Conservation (phyloP, 2,329 filamentous ascomycete species). For the Colletotrichum sp. region DNA sequence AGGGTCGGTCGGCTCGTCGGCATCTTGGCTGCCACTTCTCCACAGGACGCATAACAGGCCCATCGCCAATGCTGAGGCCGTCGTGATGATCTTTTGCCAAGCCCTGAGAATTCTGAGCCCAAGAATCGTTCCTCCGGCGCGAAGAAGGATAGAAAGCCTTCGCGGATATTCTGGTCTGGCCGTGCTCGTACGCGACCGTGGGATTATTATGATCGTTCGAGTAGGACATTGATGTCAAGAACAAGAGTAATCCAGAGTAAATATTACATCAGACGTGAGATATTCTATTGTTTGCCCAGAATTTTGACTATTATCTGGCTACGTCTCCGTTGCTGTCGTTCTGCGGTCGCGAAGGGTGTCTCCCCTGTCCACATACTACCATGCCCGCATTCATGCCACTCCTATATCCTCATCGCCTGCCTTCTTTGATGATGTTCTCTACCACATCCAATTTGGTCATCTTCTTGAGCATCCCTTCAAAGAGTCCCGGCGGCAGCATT, state of each 20-base stretch:
- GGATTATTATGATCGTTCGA: accelerated
- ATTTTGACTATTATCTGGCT: background rate
- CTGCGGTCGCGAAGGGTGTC: accelerated
- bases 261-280: background rate
- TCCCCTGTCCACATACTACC: accelerated
- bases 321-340: background rate
- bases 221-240: background rate
- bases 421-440: slow-evolving; percentile 22
- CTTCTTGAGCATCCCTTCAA: slow-evolving; percentile 25
- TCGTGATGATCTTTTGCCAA: background rate
- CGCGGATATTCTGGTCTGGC: background rate
- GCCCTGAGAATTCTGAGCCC: background rate
- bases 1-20: background rate
- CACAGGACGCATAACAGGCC: background rate
- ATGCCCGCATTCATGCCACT: background rate
- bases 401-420: background rate
- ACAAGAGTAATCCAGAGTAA: background rate
- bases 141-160: accelerated
- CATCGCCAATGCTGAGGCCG: background rate
- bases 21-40: background rate
- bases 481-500: slow-evolving; percentile 22
- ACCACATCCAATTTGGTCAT: slow-evolving; percentile 26
- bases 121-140: accelerated
- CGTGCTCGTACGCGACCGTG: background rate
- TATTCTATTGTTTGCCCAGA: background rate